Conservation (phyloP, 495 filamentous ascomycete genomes). For the Corynascus novoguineensis region DNA sequence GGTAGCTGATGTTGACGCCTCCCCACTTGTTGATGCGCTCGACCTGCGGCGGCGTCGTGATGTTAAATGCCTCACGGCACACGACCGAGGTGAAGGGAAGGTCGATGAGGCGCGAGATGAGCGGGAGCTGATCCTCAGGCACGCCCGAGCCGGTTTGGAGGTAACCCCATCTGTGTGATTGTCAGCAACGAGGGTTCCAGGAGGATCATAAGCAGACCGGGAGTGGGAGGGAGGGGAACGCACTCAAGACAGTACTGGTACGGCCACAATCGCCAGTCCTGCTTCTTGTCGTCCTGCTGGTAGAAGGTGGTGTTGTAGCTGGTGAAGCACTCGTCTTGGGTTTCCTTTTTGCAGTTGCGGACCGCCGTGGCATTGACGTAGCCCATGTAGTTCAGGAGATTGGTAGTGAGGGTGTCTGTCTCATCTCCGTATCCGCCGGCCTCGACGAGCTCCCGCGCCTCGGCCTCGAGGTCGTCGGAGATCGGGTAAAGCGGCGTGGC, state of each 20-base stretch:
- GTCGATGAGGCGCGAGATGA: slow-evolving; percentile 60
- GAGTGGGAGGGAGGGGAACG: slow-evolving; percentile 2
- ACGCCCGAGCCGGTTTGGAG: slow-evolving; percentile 60
- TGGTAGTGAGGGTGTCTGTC: slow-evolving; percentile 43
- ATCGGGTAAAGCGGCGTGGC: slow-evolving; percentile 41
- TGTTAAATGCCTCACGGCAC: slow-evolving; percentile 59
- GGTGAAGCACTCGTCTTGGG: slow-evolving; percentile 53
- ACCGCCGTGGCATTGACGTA: slow-evolving; percentile 47
- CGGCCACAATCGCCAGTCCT: slow-evolving; percentile 54
- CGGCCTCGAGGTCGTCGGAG: slow-evolving; percentile 34
- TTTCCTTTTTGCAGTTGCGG: slow-evolving; percentile 11
- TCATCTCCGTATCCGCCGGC: slow-evolving; percentile 53
- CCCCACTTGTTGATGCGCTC: slow-evolving; percentile 62
- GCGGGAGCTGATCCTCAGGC: slow-evolving; percentile 50
- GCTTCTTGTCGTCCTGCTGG: slow-evolving; percentile 41
- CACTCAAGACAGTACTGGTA: slow-evolving; percentile 51
- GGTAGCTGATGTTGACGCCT: slow-evolving; percentile 58
- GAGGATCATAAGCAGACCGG: background rate
- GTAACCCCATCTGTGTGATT: slow-evolving; percentile 57
- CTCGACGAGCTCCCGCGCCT: slow-evolving; percentile 44
- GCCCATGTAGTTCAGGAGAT: slow-evolving; percentile 61
- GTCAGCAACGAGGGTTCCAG: background rate
- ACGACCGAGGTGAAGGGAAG: slow-evolving; percentile 47
- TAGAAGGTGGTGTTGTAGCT: slow-evolving; percentile 49
- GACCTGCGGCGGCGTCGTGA: slow-evolving; percentile 51